Conservation (phyloP, 129 eudicot genomes). For the Pulicaria dysenterica region DNA sequence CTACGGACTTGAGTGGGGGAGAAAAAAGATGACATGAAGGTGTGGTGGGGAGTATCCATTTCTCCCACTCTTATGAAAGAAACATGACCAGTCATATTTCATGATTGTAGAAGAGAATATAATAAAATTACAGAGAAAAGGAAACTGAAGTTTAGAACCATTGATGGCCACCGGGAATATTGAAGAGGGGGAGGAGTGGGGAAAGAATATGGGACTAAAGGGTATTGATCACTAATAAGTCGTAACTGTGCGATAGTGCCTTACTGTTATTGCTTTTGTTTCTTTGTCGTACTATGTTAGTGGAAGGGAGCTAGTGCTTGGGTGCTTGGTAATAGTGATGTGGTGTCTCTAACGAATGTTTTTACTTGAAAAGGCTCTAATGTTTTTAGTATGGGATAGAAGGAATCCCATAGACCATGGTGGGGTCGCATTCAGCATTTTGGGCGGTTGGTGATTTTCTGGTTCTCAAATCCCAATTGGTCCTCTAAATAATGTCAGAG, state of each 20-base stretch:
- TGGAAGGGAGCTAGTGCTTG: conserved; percentile 38
- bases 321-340: conserved; percentile 20
- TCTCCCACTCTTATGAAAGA: no score
- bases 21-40: no score
- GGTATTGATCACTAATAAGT: conserved; percentile 17
- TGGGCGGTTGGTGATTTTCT: conserved; percentile 34
- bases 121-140: not conserved
- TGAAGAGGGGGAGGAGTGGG: not conserved
- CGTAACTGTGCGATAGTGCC: conserved; percentile 36
- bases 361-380: conserved; percentile 29
- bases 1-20: no score
- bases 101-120: conserved; percentile 13
- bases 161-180: conserved; percentile 26
- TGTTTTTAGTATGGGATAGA: conserved; percentile 17
- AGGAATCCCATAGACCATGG: conserved; percentile 26
- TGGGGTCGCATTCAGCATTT: conserved; percentile 30
- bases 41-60: no score
- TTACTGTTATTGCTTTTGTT: conserved; percentile 31
- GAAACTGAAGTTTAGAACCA: not conserved
- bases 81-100: not conserved
- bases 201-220: conserved; percentile 24
- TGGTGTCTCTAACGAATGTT: conserved; percentile 22
- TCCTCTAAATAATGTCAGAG: conserved; percentile 15
- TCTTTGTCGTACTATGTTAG: conserved; percentile 43
- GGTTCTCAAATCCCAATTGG: conserved; percentile 7